Evolutionary conservation across 2,329 filamentous ascomycete genomes (phyloP).

Genomic region (Penicillium paneum): DNA sequence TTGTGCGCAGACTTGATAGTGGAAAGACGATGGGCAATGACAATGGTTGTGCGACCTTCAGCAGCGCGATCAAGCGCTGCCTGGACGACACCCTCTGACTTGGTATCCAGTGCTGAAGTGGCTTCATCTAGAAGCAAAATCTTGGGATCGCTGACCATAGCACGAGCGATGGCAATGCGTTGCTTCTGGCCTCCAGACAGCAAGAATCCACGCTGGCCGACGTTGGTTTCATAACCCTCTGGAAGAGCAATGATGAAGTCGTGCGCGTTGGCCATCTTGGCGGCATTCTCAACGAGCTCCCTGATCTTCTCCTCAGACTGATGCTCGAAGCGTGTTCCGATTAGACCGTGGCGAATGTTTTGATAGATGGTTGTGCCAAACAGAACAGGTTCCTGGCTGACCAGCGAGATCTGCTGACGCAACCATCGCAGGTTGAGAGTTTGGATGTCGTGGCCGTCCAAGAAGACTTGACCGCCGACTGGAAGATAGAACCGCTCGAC

Average conservation of each 20-base stretch:
- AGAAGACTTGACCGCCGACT: slow-evolving; percentile 69
- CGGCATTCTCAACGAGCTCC: slow-evolving; percentile 73
- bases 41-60: slow-evolving; percentile 85
- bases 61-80: slow-evolving; percentile 84
- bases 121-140: slow-evolving; percentile 92
- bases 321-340: slow-evolving; percentile 74
- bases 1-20: slow-evolving; percentile 94
- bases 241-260: slow-evolving; percentile 81
- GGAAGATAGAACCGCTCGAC: slow-evolving; percentile 94
- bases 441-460: slow-evolving; percentile 80
- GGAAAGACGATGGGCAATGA: slow-evolving; percentile 90
- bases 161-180: slow-evolving; percentile 88
- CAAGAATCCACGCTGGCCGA: slow-evolving; percentile 91
- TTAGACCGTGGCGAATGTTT: slow-evolving; percentile 87
- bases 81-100: slow-evolving; percentile 91
- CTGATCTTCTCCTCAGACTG: slow-evolving; percentile 65
- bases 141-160: slow-evolving; percentile 86
- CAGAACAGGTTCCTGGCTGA: slow-evolving; percentile 87
- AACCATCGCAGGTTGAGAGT: slow-evolving; percentile 85
- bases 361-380: slow-evolving; percentile 86
- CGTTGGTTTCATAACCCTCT: slow-evolving; percentile 87
- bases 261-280: slow-evolving; percentile 88
- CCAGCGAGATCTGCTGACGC: slow-evolving; percentile 84
- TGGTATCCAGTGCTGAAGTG: slow-evolving; percentile 88
- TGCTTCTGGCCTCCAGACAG: slow-evolving; percentile 96